phyloP scores from a whole-genome alignment of 2,329 filamentous ascomycete genomes.

The Colletotrichum sp. region DNA sequence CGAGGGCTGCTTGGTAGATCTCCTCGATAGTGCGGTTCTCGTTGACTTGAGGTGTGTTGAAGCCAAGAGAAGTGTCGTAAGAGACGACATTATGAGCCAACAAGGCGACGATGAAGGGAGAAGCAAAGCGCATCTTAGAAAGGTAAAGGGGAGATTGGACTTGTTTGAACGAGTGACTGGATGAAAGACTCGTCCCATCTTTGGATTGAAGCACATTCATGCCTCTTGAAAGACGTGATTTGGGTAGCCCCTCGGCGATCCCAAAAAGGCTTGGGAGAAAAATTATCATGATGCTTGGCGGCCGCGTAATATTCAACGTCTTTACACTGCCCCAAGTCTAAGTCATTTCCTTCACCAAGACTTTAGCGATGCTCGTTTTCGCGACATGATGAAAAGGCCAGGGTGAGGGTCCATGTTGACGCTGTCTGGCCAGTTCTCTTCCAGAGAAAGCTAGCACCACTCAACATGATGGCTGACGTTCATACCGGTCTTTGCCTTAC shows the following conservation, averaged over 20 bases:
- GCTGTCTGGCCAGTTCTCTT: neutral
- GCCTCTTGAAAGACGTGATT: neutral
- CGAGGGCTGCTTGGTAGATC: slow-evolving; percentile 53
- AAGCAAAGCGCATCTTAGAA: neutral
- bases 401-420: neutral
- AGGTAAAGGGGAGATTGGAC: neutral
- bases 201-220: neutral
- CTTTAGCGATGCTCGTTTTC: neutral
- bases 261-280: neutral
- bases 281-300: neutral
- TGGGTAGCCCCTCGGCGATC: neutral
- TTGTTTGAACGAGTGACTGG: neutral
- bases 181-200: neutral
- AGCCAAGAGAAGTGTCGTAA: neutral
- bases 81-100: neutral
- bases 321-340: neutral
- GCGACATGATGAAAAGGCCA: neutral
- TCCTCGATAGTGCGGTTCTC: slow-evolving; percentile 53
- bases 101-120: neutral
- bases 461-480: neutral
- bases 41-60: slow-evolving; percentile 20
- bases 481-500: neutral
- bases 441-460: neutral
- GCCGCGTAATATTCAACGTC: neutral
- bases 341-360: neutral